Evolutionary conservation across 2,329 filamentous ascomycete genomes (phyloP).

Genomic region (Aschersonia sp.): DNA sequence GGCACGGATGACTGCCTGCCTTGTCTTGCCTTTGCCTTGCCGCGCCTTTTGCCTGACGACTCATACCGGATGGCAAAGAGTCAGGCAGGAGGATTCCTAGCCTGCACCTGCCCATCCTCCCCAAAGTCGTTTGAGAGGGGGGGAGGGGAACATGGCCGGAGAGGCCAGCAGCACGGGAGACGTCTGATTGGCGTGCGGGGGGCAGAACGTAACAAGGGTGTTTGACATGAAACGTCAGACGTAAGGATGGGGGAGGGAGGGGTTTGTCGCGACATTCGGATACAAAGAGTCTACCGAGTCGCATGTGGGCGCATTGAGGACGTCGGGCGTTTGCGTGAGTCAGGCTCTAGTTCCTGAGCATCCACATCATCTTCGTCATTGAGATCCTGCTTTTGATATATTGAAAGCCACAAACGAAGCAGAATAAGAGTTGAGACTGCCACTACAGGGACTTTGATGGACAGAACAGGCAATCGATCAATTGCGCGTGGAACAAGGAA

Average conservation of each 20-base stretch:
- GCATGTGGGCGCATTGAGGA: too few relatives aligned
- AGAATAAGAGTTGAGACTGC: too few relatives aligned
- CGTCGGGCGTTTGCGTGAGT: too few relatives aligned
- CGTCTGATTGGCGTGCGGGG: not conserved
- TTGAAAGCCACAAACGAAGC: too few relatives aligned
- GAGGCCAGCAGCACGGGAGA: not conserved
- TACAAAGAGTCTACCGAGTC: not conserved
- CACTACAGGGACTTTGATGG: too few relatives aligned
- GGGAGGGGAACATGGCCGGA: not conserved
- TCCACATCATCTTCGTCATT: too few relatives aligned
- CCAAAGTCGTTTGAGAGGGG: not conserved
- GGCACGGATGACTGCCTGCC: not conserved
- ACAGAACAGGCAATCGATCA: too few relatives aligned
- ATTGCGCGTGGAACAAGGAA: too few relatives aligned
- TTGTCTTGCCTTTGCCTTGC: not conserved
- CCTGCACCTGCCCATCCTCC: not conserved
- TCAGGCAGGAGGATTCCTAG: not conserved
- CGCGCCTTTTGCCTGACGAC: not conserved
- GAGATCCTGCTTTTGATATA: too few relatives aligned
- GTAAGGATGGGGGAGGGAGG: not conserved
- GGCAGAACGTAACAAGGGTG: conserved; percentile 1
- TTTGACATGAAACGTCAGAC: conserved; percentile 6
- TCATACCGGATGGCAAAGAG: not conserved
- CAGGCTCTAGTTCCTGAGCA: too few relatives aligned
- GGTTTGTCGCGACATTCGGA: not conserved